These are phyloP conservation scores for Pichia sp. DNA, from an alignment of 1,139 yeast species.

Conservation along the genomic window DNA sequence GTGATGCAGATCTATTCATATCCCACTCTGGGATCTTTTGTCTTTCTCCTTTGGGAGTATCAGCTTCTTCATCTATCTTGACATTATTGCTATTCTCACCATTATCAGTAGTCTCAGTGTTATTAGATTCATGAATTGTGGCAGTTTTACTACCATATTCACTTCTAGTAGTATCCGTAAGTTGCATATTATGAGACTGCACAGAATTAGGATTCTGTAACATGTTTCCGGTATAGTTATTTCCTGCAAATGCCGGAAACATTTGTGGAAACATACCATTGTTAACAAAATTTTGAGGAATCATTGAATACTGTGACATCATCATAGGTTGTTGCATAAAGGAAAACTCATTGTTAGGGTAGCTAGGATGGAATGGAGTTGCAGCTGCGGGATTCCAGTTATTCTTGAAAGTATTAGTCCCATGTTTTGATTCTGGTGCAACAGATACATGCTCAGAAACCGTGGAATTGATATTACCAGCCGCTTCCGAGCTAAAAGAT, in stretches of 20 bases:
- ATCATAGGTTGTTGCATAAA: conserved; percentile 18
- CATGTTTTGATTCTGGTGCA: neutral
- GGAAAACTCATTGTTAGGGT: conserved; percentile 14
- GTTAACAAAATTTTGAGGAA: conserved; percentile 11
- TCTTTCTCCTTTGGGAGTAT: neutral
- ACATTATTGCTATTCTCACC: neutral
- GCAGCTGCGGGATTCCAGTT: conserved; percentile 67
- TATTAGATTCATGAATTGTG: conserved; percentile 1
- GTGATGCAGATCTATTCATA: conserved; percentile 23
- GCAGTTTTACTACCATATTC: conserved; percentile 9
- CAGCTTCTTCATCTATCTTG: neutral
- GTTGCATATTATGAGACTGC: conserved; percentile 8
- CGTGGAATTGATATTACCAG: conserved; percentile 16
- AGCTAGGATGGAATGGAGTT: conserved; percentile 45
- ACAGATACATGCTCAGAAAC: conserved; percentile 13
- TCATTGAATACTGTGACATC: conserved; percentile 21
- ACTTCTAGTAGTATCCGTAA: conserved; percentile 12
- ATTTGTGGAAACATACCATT: conserved; percentile 17
- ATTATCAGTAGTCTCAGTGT: neutral
- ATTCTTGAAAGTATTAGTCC: conserved; percentile 28
- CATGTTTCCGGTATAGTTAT: conserved; percentile 2
- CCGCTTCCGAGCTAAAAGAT: conserved; percentile 25
- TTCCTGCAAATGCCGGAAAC: conserved; percentile 14
- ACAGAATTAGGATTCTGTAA: conserved; percentile 2
- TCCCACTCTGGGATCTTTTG: conserved; percentile 19